Base-by-base conservation (phyloP, 768 basidiomycete genomes). In the Terana coerulea region DNA sequence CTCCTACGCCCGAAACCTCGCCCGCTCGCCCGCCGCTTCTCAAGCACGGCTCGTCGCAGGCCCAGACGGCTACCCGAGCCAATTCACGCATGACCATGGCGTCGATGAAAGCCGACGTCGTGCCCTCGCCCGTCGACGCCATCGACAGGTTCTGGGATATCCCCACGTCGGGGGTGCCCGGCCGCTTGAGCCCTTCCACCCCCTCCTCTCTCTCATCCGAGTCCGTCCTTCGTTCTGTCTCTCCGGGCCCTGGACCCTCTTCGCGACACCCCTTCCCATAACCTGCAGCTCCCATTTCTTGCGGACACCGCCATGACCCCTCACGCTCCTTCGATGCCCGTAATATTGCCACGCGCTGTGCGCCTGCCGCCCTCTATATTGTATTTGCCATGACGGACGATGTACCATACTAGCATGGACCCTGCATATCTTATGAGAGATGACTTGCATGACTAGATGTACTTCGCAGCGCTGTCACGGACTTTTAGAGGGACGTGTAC, bases 121-220 rank as follows among this genome's bases (percentile, higher is more conserved):
- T 46, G 19, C 30, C 45, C 6, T 46, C 45, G 19, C 30, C 45
- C 17, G 45, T 34, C 17, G 45, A 46, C 22, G 11, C 17, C 31
- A 46, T 46, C 17, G 45, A 46, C 45, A n/a, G 45, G 15, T 46
- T 46, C 45, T 46, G 45, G 45, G 30, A 46, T 22, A 30, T 46
- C 5, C 45, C 45, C 12, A n/a, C n/a, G n/a, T n/a, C n/a, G n/a
- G n/a, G n/a, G 37, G 37, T 39, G 17, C 37, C 15, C 24, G 24
- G 17, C 17, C 37, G 17, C 10, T 22, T 19, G 24, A 17, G 14
- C 6, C 31, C 15, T 17, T 19, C 21, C 19, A 9, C 9, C 14
- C 28, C 14, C 3, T 17, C 3, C 17, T 10, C 30, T 2, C 30
- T 21, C 5, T 46, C 45, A 9, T 46, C 45, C 31, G 45, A 46